Base-by-base conservation (phyloP, 768 basidiomycete species). In the Hirschioporus abietinus region DNA sequence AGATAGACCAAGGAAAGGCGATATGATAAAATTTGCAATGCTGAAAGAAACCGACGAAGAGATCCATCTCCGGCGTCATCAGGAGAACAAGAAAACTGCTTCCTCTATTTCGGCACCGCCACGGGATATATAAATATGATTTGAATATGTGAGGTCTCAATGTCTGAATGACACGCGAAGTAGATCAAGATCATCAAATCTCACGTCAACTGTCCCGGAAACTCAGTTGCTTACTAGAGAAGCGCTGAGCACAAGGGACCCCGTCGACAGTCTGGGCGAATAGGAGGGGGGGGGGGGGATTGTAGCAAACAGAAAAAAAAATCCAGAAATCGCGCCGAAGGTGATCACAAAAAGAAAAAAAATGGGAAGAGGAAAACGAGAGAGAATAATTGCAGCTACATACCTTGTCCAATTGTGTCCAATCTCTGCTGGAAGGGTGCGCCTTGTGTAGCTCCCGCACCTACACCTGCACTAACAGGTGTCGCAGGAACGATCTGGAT, bases 401-500 rank as follows among this genome's bases (percentile, higher is more conserved):
- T 68, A 86, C 86, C 83, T 78, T 85, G 84, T 69, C 81, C 79
- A 63, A 88, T 78, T 20, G 82, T 81, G 68, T 81, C 75, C 70
- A 84, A 74, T 62, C 81, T 78, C 36, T 79, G 77, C 70, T 84
- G 83, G 79, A 88, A 89, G 57, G 84, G 81, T 42, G 78, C 82
- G 52, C 78, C 74, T 67, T 82, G 80, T 10, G 78, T 76, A 42
- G 78, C 78, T 27, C 78, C 81, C 36, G 78, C 86, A 24, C 85
- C 87, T 36, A 78, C 86, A 24, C 85, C 87, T 59, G 87, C 88
- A 67, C 84, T 85, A 65, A 94, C 82, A 8, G 92, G 92, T 2
- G 92, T 94, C 24, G 92, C 90, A 58, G 92, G 92, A 7, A 93
- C 91, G 68, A 94, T 88, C 72, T 92, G 86, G 68, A 94, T 82